A percentile compares a stretch with the other conserved stretches of the same genome.
Evolutionary conservation across 2,329 filamentous ascomycete species (phyloP).

Genomic region (Gnomoniopsis sp.): DNA sequence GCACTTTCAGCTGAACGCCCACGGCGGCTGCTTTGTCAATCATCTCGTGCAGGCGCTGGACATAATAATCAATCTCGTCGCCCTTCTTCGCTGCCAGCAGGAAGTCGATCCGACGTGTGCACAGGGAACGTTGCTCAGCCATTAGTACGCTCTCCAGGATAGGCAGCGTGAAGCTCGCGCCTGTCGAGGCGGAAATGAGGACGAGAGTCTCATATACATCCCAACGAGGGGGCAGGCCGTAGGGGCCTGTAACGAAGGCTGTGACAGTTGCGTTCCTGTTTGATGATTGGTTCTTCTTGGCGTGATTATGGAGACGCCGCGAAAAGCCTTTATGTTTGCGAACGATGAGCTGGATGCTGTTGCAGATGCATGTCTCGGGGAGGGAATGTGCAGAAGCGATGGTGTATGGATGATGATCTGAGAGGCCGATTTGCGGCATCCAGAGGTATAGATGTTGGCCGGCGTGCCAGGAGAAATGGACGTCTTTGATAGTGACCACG

Average conservation of each 20-base stretch:
- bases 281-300: slow-evolving; percentile 31
- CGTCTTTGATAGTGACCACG: slow-evolving; percentile 56
- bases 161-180: slow-evolving; percentile 59
- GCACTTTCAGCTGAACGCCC: slow-evolving; percentile 48
- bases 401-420: slow-evolving; percentile 60
- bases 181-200: slow-evolving; percentile 59
- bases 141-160: slow-evolving; percentile 54
- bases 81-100: slow-evolving; percentile 48
- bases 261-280: slow-evolving; percentile 33
- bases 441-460: slow-evolving; percentile 62
- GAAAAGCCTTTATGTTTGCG: slow-evolving; percentile 57
- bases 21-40: slow-evolving; percentile 37
- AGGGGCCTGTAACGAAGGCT: slow-evolving; percentile 54
- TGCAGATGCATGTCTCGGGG: slow-evolving; percentile 51
- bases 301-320: slow-evolving; percentile 46
- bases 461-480: slow-evolving; percentile 56
- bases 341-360: slow-evolving; percentile 57
- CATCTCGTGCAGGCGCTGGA: slow-evolving; percentile 44
- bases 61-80: slow-evolving; percentile 55
- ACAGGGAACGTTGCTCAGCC: slow-evolving; percentile 34
- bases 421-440: slow-evolving; percentile 50
- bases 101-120: slow-evolving; percentile 51
- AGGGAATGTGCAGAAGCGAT: slow-evolving; percentile 54
- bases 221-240: slow-evolving; percentile 53
- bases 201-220: slow-evolving; percentile 57